phyloP scores from a whole-genome alignment of 208 protist genomes.

The Trypanosoma avium region DNA sequence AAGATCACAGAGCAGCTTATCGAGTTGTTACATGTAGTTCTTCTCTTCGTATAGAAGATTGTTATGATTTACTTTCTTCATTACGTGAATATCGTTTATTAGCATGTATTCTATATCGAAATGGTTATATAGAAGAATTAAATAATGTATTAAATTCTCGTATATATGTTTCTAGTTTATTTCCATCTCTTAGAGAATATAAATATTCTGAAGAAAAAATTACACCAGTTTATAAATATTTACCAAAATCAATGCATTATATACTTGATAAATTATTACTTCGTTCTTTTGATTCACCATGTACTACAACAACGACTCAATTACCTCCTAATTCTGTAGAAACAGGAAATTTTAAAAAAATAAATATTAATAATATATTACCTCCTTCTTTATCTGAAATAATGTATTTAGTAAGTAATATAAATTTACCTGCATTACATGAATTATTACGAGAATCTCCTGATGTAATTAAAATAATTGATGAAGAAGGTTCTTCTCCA shows the following conservation, averaged over 20 bases:
- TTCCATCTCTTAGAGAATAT: neutral
- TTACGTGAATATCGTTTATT: constrained; percentile 67
- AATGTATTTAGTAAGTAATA: constrained; percentile 62
- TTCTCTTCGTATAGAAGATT: constrained; percentile 53
- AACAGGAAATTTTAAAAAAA: too few species aligned
- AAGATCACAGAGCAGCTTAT: constrained; percentile 59
- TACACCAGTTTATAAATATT: constrained; percentile 13
- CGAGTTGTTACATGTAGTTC: constrained; percentile 31
- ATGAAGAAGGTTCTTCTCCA: constrained; percentile 60
- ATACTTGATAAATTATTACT: constrained; percentile 9
- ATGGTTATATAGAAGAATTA: constrained; percentile 33
- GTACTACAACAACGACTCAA: neutral
- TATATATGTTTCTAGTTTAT: constrained; percentile 36
- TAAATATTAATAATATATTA: too few species aligned
- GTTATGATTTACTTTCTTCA: constrained; percentile 52
- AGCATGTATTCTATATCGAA: constrained; percentile 58
- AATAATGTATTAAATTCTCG: constrained; percentile 22
- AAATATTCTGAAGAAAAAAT: neutral
- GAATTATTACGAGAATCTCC: constrained; percentile 41
- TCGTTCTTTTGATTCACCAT: neutral
- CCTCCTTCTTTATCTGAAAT: constrained; percentile 49
- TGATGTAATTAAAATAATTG: constrained; percentile 22
- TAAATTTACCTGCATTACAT: constrained; percentile 52
- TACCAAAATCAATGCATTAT: constrained; percentile 15
- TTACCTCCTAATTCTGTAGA: too few species aligned